These are phyloP conservation scores for Spinellus fusiger DNA, from an alignment of 192 early-diverging fungal species.

Conservation along the genomic window DNA sequence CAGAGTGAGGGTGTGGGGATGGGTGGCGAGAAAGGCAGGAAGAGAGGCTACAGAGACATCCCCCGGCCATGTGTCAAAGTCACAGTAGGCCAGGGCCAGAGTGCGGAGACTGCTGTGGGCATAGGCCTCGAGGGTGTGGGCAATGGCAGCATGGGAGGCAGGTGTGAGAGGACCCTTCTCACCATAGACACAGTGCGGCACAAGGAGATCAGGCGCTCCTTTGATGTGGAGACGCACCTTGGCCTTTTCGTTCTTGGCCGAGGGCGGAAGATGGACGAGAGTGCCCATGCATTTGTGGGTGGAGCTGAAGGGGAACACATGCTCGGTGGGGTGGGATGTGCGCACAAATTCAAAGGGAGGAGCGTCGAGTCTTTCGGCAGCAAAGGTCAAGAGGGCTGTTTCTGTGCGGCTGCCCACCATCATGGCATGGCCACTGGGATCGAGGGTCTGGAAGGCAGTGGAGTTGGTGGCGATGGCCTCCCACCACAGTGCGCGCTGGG, in stretches of 20 bases:
- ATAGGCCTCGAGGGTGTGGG: constrained; percentile 55
- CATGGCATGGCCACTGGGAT: constrained; percentile 37
- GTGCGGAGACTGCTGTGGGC: constrained; percentile 84
- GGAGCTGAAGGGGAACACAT: constrained; percentile 86
- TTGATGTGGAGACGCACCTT: constrained; percentile 83
- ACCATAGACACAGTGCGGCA: constrained; percentile 50
- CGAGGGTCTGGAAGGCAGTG: constrained; percentile 58
- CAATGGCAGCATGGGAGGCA: neutral
- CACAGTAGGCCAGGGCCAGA: constrained; percentile 77
- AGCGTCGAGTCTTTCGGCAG: constrained; percentile 53
- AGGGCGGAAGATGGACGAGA: constrained; percentile 57
- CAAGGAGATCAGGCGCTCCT: constrained; percentile 86
- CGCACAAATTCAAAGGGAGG: constrained; percentile 60
- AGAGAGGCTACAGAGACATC: too few relatives aligned
- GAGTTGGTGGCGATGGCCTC: constrained; percentile 81
- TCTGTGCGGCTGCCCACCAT: constrained; percentile 94
- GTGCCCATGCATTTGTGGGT: constrained; percentile 90
- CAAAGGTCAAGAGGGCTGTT: constrained; percentile 83
- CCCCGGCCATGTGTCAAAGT: constrained; percentile 61
- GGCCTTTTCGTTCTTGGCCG: constrained; percentile 30
- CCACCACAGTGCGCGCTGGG: constrained; percentile 49
- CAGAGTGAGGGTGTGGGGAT: constrained; percentile 62
- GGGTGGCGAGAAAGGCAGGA: too few relatives aligned
- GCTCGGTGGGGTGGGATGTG: constrained; percentile 49
- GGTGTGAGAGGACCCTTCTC: neutral